Percentiles rank a stretch among this genome's conserved stretches.
These are phyloP conservation scores for Hyphodiscus hymeniophilus DNA, from an alignment of 495 filamentous ascomycete genomes.

Conservation along the genomic window DNA sequence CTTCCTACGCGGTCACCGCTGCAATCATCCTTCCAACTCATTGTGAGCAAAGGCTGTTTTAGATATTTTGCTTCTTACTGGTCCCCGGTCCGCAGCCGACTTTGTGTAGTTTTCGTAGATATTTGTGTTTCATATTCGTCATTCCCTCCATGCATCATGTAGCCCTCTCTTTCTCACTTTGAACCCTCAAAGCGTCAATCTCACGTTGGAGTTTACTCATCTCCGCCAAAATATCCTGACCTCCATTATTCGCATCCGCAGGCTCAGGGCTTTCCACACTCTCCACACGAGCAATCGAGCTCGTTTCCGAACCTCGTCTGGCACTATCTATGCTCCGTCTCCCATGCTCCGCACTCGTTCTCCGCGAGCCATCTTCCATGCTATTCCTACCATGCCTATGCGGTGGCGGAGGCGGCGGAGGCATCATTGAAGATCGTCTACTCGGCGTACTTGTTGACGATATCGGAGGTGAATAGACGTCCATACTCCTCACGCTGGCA, in stretches of 20 bases:
- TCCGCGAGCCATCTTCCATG: constrained; percentile 6
- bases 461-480: constrained; percentile 4
- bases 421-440: constrained; percentile 15
- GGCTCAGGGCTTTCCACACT: constrained; percentile 1
- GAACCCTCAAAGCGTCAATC: constrained; percentile 18
- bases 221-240: constrained; percentile 19
- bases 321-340: constrained; percentile 12
- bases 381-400: constrained; percentile 15
- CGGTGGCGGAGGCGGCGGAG: constrained; percentile 22
- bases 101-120: no score
- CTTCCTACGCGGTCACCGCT: no score
- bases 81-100: no score
- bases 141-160: constrained; percentile 12
- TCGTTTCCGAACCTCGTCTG: constrained; percentile 10
- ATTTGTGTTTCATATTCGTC: no score
- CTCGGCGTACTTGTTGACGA: background rate
- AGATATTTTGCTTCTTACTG: no score
- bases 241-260: background rate
- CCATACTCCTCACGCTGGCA: constrained; percentile 17
- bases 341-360: constrained; percentile 16
- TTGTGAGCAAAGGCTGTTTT: no score
- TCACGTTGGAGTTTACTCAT: constrained; percentile 21
- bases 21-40: no score
- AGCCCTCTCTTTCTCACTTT: constrained; percentile 8
- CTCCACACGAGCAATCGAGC: constrained; percentile 9